phyloP scores from a whole-genome alignment of 495 filamentous ascomycete genomes.

The Penicillium coffeae region DNA sequence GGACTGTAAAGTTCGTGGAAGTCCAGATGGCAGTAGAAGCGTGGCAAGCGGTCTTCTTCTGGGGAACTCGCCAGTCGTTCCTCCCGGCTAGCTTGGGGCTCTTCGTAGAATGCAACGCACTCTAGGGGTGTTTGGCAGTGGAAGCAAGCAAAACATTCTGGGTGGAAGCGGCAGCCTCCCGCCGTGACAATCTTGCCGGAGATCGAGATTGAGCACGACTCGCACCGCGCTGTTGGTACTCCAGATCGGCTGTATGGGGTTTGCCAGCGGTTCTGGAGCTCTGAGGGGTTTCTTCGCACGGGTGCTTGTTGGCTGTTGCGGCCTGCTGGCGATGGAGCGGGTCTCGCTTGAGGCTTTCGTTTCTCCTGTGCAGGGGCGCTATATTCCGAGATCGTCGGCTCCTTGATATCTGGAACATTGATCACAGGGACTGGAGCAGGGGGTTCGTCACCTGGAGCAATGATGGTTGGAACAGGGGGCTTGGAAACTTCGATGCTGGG shows the following conservation, averaged over 20 bases:
- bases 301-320: slow-evolving; percentile 13
- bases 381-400: slow-evolving; percentile 40
- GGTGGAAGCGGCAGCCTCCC: slow-evolving; percentile 79
- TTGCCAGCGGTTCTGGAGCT: slow-evolving; percentile 32
- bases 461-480: neutral
- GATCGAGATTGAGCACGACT: slow-evolving; percentile 78
- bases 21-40: slow-evolving; percentile 97
- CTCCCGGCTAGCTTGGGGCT: slow-evolving; percentile 66
- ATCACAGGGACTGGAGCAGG: slow-evolving; percentile 58
- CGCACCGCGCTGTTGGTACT: slow-evolving; percentile 69
- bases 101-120: slow-evolving; percentile 92
- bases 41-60: slow-evolving; percentile 57
- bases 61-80: slow-evolving; percentile 61
- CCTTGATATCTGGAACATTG: slow-evolving; percentile 52
- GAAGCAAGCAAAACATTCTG: slow-evolving; percentile 87
- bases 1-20: slow-evolving; percentile 95
- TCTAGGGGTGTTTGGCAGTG: slow-evolving; percentile 85
- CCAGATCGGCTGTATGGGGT: slow-evolving; percentile 52
- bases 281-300: slow-evolving; percentile 19
- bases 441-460: slow-evolving; percentile 7
- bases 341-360: slow-evolving; percentile 13
- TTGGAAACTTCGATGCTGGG: slow-evolving; percentile 33
- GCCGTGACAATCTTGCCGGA: slow-evolving; percentile 87
- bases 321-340: slow-evolving; percentile 20
- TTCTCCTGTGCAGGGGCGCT: slow-evolving; percentile 5